A percentile compares a stretch with the other conserved stretches of the same genome.
Evolutionary conservation across 1,284 basidiomycete species (phyloP).

Genomic region (Ceraceosorus bombacis): DNA sequence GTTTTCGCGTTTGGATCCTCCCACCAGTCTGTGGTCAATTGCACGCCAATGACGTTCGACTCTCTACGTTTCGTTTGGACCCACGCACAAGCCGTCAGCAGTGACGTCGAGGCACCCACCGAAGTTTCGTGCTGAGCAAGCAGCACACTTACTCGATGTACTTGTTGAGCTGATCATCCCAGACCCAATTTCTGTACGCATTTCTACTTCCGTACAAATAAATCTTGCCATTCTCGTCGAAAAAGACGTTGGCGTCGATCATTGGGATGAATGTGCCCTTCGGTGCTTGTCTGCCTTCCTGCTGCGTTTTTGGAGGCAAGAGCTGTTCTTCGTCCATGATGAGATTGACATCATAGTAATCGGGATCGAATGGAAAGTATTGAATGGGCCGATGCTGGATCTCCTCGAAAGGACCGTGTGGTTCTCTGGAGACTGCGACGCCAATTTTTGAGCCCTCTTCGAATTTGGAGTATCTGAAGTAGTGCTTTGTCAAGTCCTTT

Average conservation of each 20-base stretch:
- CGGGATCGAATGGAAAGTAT: slow-evolving; percentile 4
- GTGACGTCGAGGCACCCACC: too few relatives aligned
- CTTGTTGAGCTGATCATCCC: slow-evolving; percentile 9
- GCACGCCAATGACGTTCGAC: slow-evolving; percentile 8
- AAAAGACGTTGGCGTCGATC: slow-evolving; percentile 12
- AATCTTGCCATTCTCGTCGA: slow-evolving; percentile 8
- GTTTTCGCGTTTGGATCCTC: slow-evolving; percentile 6
- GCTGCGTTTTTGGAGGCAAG: slow-evolving; percentile 1
- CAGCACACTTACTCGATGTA: slow-evolving; percentile 2
- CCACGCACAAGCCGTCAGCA: too few relatives aligned
- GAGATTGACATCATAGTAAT: slow-evolving; percentile 11
- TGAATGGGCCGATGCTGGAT: slow-evolving; percentile 6
- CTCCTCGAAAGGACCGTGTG: slow-evolving; percentile 7
- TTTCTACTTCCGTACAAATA: slow-evolving; percentile 11
- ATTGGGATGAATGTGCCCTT: slow-evolving; percentile 8
- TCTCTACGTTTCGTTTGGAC: not conserved
- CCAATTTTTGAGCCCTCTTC: slow-evolving; percentile 9
- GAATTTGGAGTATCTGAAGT: slow-evolving; percentile 5
- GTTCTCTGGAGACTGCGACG: slow-evolving; percentile 7
- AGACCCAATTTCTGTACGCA: slow-evolving; percentile 11
- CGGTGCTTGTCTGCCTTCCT: slow-evolving; percentile 9
- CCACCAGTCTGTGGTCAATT: slow-evolving; percentile 5
- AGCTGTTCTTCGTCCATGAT: slow-evolving; percentile 9
- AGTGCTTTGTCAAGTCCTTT: slow-evolving; percentile 4
- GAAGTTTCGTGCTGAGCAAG: too few relatives aligned